These are phyloP conservation scores for Sordariomycetes sp. DNA, from an alignment of 2,329 filamentous ascomycete genomes.

Conservation along the genomic window DNA sequence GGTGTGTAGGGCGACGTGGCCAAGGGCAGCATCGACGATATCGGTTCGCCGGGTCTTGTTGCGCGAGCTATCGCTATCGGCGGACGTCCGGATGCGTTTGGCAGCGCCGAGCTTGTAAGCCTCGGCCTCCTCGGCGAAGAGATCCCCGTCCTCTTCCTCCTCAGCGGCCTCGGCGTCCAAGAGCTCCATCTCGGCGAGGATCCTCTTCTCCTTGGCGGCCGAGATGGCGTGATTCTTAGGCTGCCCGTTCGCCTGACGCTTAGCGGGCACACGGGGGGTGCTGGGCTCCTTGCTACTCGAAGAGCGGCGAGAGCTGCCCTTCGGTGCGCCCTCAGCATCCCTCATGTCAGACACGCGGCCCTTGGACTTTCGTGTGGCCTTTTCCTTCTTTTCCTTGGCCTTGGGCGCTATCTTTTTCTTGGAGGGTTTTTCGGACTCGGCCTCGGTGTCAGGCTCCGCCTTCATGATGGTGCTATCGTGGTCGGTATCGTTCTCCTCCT, in stretches of 20 bases:
- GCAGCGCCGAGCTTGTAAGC: constrained; percentile 44
- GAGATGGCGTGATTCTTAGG: constrained; percentile 36
- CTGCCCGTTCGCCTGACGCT: constrained; percentile 50
- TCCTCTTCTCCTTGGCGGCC: constrained; percentile 32
- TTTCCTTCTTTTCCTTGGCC: constrained; percentile 8
- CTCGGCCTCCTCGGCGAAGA: constrained; percentile 30
- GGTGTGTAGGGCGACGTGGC: constrained; percentile 57
- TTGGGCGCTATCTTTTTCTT: constrained; percentile 9
- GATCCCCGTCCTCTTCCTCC: constrained; percentile 17
- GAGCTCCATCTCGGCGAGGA: constrained; percentile 21
- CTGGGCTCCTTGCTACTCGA: constrained; percentile 34
- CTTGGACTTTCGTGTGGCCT: constrained; percentile 25
- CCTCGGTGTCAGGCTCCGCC: constrained; percentile 8
- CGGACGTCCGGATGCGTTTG: constrained; percentile 61
- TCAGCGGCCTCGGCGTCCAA: constrained; percentile 32
- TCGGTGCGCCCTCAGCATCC: constrained; percentile 34
- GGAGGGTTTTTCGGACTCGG: constrained; percentile 4
- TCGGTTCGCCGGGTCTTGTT: constrained; percentile 53
- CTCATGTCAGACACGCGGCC: constrained; percentile 40
- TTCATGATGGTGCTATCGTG: neutral
- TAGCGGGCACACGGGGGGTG: constrained; percentile 36
- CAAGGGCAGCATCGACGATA: constrained; percentile 45
- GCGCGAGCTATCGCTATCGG: constrained; percentile 50
- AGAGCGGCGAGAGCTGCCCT: constrained; percentile 36
- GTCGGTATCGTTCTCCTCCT: neutral